Evolutionary conservation across 192 early-diverging fungal genomes (phyloP), one percentile per base, ranked within the genome.

Genomic region (Rhizoclosmatium sp.): DNA sequence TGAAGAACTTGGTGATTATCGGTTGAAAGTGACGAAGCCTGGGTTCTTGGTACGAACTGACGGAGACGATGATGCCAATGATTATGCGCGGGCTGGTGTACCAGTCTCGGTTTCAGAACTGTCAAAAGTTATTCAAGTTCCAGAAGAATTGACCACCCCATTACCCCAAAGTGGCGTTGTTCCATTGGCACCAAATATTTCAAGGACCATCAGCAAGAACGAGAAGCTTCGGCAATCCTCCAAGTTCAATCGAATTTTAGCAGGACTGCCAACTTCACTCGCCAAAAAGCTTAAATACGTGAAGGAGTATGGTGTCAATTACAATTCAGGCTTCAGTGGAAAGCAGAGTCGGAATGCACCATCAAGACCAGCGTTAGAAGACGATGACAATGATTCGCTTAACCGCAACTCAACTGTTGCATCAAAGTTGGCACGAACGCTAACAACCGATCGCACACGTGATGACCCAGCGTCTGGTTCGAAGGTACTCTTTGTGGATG

Each of bases 401-500:
- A 31, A 31, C 0, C 54, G 54, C 9, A 56, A 56, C 54, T 7
- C 16, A 0, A 54, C 16, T 7, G 51, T 54, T 0, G 9, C 0
- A 12, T 54, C 51, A 16, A 7, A 7, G 16, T 54, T 54, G 51
- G 9, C 5, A 12, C 51, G 16, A 16, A 54, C 5, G 51, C 31
- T 31, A 31, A 31, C 31, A 31, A 31, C 31, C 31, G 31, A 31
- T 31, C 31, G 31, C 31, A 31, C 31, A 31, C 31, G 31, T 31
- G 54, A 56, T 56, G 9, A 7, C 9, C 7, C 4, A 7, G 69
- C 21, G 7, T 71, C 69, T 5, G 19, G 12, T n/a, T n/a, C 49
- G 7, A 39, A 44, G 7, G 59, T 75, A 2, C 59, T 16, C 4
- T 75, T 75, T 48, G 60, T 75, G 14, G 72, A 75, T 64, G 96